Evolutionary conservation across 78 protist species (phyloP).

Genomic region (Dictyostelium citrinum): DNA sequence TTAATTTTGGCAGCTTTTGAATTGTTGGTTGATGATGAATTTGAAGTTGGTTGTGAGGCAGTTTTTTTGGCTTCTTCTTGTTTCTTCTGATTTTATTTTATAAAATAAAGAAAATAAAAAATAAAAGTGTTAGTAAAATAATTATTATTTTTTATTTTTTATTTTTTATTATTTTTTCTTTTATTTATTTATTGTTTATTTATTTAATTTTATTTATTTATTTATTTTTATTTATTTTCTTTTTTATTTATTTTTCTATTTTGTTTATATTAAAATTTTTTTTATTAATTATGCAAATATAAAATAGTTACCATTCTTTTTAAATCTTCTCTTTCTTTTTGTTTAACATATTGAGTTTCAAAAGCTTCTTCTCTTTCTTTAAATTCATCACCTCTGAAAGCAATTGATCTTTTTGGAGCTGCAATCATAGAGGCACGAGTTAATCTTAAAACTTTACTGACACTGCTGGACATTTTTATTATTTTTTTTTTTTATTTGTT

Average conservation of each 20-base stretch:
- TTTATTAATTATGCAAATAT: too few relatives aligned
- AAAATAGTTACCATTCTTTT: neutral
- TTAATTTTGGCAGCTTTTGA: neutral
- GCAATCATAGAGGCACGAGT: constrained; percentile 13
- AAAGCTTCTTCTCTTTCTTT: constrained; percentile 75
- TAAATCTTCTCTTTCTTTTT: constrained; percentile 68
- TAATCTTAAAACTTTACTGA: neutral
- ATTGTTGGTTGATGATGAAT: neutral
- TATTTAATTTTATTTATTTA: too few relatives aligned
- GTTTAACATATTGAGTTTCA: constrained; percentile 37
- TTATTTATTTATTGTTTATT: too few relatives aligned
- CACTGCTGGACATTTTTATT: neutral
- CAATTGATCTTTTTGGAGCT: neutral
- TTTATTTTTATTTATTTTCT: constrained; percentile 14
- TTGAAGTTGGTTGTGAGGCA: neutral
- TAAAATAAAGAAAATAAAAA: neutral
- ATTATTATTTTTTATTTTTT: too few relatives aligned
- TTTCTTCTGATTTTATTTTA: neutral
- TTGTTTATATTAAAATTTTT: too few relatives aligned
- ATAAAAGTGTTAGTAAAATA: too few relatives aligned
- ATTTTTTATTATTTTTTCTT: too few relatives aligned
- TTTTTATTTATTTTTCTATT: too few relatives aligned
- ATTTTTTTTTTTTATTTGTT: neutral
- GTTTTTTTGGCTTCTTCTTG: constrained; percentile 1
- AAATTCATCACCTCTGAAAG: constrained; percentile 15